Conservation (phyloP, 2,329 filamentous ascomycete species). For the Phoma sp. region DNA sequence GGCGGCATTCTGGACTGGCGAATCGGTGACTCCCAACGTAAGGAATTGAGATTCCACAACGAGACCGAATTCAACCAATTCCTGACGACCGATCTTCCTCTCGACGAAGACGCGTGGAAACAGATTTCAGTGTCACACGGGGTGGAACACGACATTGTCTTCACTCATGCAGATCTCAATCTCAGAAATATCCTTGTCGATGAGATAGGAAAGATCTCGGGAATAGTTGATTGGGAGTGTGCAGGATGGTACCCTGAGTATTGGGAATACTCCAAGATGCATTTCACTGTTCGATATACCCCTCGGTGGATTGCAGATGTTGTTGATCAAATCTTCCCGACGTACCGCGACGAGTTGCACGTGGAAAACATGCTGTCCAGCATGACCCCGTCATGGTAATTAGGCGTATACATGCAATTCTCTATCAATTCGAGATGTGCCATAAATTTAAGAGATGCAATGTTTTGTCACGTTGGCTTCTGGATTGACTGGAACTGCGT, state of each 20-base stretch:
- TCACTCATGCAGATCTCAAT: slow-evolving; percentile 32
- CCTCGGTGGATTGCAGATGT: slow-evolving; percentile 28
- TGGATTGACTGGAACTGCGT: no score
- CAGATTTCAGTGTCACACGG: slow-evolving; percentile 7
- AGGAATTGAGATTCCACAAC: slow-evolving; percentile 18
- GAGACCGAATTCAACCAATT: slow-evolving; percentile 3
- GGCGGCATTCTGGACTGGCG: slow-evolving; percentile 26
- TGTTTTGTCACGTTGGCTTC: neutral
- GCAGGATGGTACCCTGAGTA: slow-evolving; percentile 36
- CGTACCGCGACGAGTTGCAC: slow-evolving; percentile 23
- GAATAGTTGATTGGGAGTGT: slow-evolving; percentile 35
- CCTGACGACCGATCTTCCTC: neutral
- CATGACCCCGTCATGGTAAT: slow-evolving; percentile 24
- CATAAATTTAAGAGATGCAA: neutral
- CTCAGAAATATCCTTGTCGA: slow-evolving; percentile 31
- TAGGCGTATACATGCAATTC: neutral
- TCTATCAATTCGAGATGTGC: neutral
- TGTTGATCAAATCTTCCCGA: slow-evolving; percentile 26
- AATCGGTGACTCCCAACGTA: slow-evolving; percentile 18
- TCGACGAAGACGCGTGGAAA: neutral
- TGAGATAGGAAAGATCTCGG: slow-evolving; percentile 23
- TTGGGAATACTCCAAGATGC: slow-evolving; percentile 31
- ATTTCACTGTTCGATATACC: slow-evolving; percentile 20
- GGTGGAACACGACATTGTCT: slow-evolving; percentile 27
- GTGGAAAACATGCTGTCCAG: slow-evolving; percentile 24